Conservation (phyloP, 805 yeast genomes). For the Kazachstania africana region DNA sequence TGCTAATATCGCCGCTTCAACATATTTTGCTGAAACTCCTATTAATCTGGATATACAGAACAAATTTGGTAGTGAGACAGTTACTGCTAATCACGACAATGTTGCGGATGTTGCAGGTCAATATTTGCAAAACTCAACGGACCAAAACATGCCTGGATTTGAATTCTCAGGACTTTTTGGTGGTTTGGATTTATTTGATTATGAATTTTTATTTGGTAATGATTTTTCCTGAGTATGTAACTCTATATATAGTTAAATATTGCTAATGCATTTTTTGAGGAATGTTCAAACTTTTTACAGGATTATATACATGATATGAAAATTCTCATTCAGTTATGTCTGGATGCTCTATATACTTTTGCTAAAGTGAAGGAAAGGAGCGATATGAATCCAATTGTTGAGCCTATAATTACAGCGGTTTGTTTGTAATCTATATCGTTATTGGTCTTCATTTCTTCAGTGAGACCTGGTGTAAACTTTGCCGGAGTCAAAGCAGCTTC, state of each 20-base stretch:
- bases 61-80: neutral
- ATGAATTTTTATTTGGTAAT: slow-evolving; percentile 19
- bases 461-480: slow-evolving; percentile 64
- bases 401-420: slow-evolving; percentile 47
- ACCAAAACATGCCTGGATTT: neutral
- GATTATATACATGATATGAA: no score
- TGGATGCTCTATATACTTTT: slow-evolving; percentile 26
- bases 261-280: no score
- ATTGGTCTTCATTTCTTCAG: slow-evolving; percentile 40
- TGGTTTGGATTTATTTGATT: slow-evolving; percentile 22
- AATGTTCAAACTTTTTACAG: no score
- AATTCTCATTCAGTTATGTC: no score
- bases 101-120: slow-evolving; percentile 1
- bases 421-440: slow-evolving; percentile 37
- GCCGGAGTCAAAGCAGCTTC: slow-evolving; percentile 80
- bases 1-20: neutral
- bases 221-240: slow-evolving; percentile 7
- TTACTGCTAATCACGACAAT: neutral
- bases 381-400: slow-evolving; percentile 58
- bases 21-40: neutral
- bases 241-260: neutral
- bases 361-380: slow-evolving; percentile 55
- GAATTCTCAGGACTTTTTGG: slow-evolving; percentile 18
- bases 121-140: slow-evolving; percentile 2
- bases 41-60: no score